Percentiles rank a stretch among this genome's conserved stretches.
These are phyloP conservation scores for Pleurotus djamor DNA, from an alignment of 768 basidiomycete species.

Conservation along the genomic window DNA sequence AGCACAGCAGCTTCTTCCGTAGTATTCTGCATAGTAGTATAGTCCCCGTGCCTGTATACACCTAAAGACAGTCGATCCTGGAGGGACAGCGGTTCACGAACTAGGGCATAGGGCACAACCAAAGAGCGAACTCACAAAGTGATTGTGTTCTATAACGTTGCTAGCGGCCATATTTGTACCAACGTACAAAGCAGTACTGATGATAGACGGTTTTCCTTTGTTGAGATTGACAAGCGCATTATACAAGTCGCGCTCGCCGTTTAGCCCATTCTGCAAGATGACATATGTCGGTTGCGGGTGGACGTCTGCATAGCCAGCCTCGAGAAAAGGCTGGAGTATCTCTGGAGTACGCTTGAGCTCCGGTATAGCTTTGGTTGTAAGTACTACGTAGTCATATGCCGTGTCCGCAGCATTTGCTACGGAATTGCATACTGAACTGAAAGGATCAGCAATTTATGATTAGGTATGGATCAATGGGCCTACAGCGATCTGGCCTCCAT, in stretches of 20 bases:
- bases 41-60: constrained; percentile 48
- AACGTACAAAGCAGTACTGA: constrained; percentile 56
- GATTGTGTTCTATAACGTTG: constrained; percentile 48
- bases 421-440: constrained; percentile 49
- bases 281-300: constrained; percentile 58
- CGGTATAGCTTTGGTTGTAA: constrained; percentile 72
- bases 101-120: background rate
- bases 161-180: constrained; percentile 43
- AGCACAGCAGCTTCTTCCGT: constrained; percentile 38
- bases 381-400: constrained; percentile 61
- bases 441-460: background rate
- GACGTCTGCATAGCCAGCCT: constrained; percentile 38
- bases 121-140: constrained; percentile 40
- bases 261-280: constrained; percentile 70
- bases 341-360: constrained; percentile 57
- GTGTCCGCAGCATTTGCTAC: constrained; percentile 59
- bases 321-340: constrained; percentile 56
- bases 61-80: constrained; percentile 54
- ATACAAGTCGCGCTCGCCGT: constrained; percentile 67
- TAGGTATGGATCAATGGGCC: constrained; percentile 16
- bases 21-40: constrained; percentile 37
- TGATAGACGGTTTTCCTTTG: constrained; percentile 44
- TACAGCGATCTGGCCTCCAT: constrained; percentile 68
- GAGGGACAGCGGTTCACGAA: background rate
- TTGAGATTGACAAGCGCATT: constrained; percentile 40